phyloP scores from a whole-genome alignment of 2,329 filamentous ascomycete species.

The Cryphonectria parasitica region DNA sequence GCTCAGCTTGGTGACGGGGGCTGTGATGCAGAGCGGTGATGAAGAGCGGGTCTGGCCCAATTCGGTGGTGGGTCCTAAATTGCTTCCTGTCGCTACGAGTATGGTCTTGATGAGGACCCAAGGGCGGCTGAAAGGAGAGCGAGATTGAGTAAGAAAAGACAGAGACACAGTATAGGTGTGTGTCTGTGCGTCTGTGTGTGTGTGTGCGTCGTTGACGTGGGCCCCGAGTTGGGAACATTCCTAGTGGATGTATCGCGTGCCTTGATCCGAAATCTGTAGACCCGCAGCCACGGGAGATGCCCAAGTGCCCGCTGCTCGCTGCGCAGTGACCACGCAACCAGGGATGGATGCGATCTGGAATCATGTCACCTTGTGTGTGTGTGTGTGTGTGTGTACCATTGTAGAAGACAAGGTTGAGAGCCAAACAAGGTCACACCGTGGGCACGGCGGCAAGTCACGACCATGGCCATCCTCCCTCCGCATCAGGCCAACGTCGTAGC shows the following conservation, averaged over 20 bases:
- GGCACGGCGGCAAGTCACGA: neutral
- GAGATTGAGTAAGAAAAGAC: neutral
- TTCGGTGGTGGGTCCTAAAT: constrained; percentile 5
- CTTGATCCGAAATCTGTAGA: neutral
- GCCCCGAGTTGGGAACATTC: neutral
- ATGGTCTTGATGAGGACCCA: neutral
- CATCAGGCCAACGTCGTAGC: neutral
- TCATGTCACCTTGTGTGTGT: constrained; percentile 1
- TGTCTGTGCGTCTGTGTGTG: neutral
- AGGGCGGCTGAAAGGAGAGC: neutral
- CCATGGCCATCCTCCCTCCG: neutral
- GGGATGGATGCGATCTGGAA: neutral
- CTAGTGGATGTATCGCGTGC: constrained; percentile 7
- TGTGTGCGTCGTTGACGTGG: neutral
- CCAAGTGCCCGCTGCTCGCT: constrained; percentile 1
- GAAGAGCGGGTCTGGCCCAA: constrained; percentile 21
- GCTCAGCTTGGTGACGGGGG: neutral
- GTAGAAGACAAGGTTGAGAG: neutral
- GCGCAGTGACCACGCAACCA: constrained; percentile 4
- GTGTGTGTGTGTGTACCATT: neutral
- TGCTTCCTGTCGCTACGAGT: constrained; percentile 10
- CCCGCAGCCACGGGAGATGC: constrained; percentile 13
- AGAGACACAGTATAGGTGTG: neutral
- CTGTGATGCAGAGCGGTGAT: constrained; percentile 18
- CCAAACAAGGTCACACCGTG: neutral